phyloP scores from a whole-genome alignment of 306 rosid genomes.

The Corylus avellana region DNA sequence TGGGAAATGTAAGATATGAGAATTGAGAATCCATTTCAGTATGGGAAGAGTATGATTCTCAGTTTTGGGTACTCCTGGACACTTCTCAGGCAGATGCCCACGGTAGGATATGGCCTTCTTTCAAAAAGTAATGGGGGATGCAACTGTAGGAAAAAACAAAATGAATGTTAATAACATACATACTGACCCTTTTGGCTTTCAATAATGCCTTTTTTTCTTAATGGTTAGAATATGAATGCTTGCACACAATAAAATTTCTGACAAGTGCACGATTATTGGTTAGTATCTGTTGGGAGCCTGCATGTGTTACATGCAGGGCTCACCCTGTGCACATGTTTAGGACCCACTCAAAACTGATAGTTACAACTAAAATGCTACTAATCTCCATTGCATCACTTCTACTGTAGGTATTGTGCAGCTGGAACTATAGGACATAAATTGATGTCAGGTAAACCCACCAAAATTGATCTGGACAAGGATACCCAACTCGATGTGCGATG shows the following conservation, averaged over 20 bases:
- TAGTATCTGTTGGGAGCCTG: background rate
- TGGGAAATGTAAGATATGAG: background rate
- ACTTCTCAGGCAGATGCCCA: background rate
- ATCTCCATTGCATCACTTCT: conserved; percentile 8
- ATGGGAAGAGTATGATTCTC: no score
- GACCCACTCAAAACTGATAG: background rate
- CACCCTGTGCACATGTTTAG: background rate
- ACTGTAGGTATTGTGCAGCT: conserved; percentile 71
- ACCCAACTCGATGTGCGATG: conserved; percentile 75
- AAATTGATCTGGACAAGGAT: conserved; percentile 69
- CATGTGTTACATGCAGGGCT: background rate
- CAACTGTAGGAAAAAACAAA: background rate
- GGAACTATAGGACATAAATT: conserved; percentile 89
- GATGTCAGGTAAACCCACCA: conserved; percentile 73
- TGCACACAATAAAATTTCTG: background rate
- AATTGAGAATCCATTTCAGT: no score
- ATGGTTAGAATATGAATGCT: background rate
- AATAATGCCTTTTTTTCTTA: background rate
- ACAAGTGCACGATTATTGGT: background rate
- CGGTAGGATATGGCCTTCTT: background rate
- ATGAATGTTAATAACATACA: background rate
- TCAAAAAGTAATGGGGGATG: background rate
- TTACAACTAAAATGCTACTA: background rate
- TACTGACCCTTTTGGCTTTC: background rate
- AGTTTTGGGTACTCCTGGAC: background rate